A percentile compares a stretch with the other conserved stretches of the same genome.
These are phyloP conservation scores for Aspergillus spinulosporus DNA, from an alignment of 2,329 filamentous ascomycete genomes.

Conservation along the genomic window DNA sequence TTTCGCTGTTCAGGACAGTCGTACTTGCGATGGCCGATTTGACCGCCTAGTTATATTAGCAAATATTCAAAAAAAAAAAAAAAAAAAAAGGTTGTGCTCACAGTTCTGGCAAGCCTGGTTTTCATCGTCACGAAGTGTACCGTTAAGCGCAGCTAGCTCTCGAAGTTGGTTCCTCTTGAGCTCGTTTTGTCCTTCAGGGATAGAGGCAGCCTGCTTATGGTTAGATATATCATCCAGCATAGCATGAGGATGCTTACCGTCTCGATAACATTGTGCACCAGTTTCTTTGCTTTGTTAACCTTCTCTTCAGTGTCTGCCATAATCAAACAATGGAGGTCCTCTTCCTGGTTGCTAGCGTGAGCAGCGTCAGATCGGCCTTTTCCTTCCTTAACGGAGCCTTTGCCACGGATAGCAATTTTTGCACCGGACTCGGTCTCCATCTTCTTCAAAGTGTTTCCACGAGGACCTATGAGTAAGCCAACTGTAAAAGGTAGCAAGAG, in stretches of 20 bases:
- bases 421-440: constrained; percentile 97
- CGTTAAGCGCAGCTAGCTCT: constrained; percentile 96
- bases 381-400: constrained; percentile 99
- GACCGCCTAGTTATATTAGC: constrained; percentile 60
- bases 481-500: constrained; percentile 73
- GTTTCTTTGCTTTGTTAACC: constrained; percentile 97
- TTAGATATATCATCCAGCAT: constrained; percentile 29
- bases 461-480: constrained; percentile 98
- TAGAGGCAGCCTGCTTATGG: constrained; percentile 78
- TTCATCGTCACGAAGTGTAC: constrained; percentile 97
- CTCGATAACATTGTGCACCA: constrained; percentile 98
- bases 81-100: constrained; percentile 35
- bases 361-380: constrained; percentile 98
- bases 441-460: constrained; percentile 99
- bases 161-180: constrained; percentile 98
- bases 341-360: constrained; percentile 99
- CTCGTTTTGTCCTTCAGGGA: constrained; percentile 97
- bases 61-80: neutral
- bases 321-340: constrained; percentile 97
- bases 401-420: constrained; percentile 99
- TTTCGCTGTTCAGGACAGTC: constrained; percentile 97
- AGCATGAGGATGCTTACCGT: constrained; percentile 64
- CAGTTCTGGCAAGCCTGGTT: constrained; percentile 99
- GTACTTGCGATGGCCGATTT: constrained; percentile 98
- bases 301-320: constrained; percentile 99